Conservation (phyloP, 495 filamentous ascomycete species). For the Neurospora hispaniola region DNA sequence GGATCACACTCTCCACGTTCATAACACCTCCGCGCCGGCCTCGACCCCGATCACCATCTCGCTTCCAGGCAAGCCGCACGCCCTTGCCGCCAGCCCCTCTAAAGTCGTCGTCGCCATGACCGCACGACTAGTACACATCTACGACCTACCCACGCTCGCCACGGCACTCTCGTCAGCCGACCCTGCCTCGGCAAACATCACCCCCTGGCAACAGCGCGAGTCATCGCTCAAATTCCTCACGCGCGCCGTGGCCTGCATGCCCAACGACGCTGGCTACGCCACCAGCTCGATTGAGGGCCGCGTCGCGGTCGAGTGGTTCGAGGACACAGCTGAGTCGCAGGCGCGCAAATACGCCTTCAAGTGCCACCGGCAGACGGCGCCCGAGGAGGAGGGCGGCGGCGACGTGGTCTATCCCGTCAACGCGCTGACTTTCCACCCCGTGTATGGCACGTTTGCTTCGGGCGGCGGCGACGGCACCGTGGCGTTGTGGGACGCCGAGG, state of each 20-base stretch:
- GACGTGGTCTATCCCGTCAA: slow-evolving; percentile 96
- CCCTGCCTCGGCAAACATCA: slow-evolving; percentile 33
- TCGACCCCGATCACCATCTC: slow-evolving; percentile 44
- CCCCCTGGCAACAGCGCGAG: slow-evolving; percentile 85
- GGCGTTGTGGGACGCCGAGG: slow-evolving; percentile 89
- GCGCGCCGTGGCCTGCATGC: slow-evolving; percentile 90
- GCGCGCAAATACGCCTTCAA: slow-evolving; percentile 97
- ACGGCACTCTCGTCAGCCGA: slow-evolving; percentile 40
- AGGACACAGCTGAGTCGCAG: slow-evolving; percentile 72
- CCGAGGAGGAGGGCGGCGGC: slow-evolving; percentile 44
- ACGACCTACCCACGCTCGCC: slow-evolving; percentile 66
- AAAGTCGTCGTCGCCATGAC: slow-evolving; percentile 94
- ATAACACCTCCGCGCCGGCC: slow-evolving; percentile 42
- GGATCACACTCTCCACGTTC: slow-evolving; percentile 83
- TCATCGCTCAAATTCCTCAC: slow-evolving; percentile 94
- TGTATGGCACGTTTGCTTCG: slow-evolving; percentile 83
- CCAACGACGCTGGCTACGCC: slow-evolving; percentile 84
- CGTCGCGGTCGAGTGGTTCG: slow-evolving; percentile 96
- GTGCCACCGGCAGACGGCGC: slow-evolving; percentile 68
- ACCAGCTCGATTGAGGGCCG: slow-evolving; percentile 83
- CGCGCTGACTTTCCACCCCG: slow-evolving; percentile 82
- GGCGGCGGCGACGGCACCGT: slow-evolving; percentile 92
- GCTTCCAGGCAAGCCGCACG: slow-evolving; percentile 78
- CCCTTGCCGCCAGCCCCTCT: slow-evolving; percentile 65
- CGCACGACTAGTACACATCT: slow-evolving; percentile 82